phyloP scores from a whole-genome alignment of 176 grass and related monocot species.

The Ananas comosus region DNA sequence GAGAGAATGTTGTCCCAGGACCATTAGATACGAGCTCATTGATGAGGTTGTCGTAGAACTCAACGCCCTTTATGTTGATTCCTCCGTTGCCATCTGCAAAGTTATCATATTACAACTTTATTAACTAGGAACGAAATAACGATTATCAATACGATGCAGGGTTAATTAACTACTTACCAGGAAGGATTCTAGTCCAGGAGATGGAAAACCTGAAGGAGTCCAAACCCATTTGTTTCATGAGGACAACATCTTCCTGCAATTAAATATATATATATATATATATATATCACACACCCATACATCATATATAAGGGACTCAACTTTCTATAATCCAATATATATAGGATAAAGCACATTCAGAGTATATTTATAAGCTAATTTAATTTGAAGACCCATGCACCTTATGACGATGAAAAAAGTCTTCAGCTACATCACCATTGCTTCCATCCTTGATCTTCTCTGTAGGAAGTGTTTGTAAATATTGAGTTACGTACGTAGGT shows the following conservation, averaged over 20 bases:
- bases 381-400: constrained; percentile 3
- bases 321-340: too few species aligned
- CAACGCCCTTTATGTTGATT: constrained; percentile 43
- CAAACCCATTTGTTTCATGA: constrained; percentile 65
- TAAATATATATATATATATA: neutral
- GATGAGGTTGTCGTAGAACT: constrained; percentile 52
- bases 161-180: constrained; percentile 24
- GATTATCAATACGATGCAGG: neutral
- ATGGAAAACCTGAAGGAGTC: constrained; percentile 63
- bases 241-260: constrained; percentile 47
- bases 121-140: neutral
- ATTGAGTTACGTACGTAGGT: constrained; percentile 28
- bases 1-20: neutral
- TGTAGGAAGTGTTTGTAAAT: constrained; percentile 21
- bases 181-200: constrained; percentile 57
- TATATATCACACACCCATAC: too few species aligned
- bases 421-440: constrained; percentile 47
- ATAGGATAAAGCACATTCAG: too few species aligned
- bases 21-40: constrained; percentile 39
- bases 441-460: constrained; percentile 44
- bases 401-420: constrained; percentile 55
- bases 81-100: constrained; percentile 43
- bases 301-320: too few species aligned
- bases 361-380: too few species aligned
- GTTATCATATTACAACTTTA: neutral